Conservation (phyloP, 1,284 basidiomycete species). For the Microstroma glucosiphilum region DNA sequence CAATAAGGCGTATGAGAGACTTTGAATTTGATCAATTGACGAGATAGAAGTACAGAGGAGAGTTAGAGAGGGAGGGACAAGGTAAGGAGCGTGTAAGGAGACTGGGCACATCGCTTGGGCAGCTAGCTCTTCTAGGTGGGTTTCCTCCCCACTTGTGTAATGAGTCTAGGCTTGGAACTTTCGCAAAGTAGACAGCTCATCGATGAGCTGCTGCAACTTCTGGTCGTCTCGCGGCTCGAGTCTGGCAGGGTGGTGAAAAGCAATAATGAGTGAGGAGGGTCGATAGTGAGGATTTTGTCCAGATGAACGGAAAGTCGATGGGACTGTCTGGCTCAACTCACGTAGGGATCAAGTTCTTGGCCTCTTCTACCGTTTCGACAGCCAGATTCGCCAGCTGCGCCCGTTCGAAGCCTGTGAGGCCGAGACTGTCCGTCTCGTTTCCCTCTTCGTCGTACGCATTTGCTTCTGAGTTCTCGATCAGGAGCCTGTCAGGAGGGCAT, state of each 20-base stretch:
- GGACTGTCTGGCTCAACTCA: slow-evolving; percentile 10
- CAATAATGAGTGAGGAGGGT: too few relatives aligned
- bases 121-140: too few relatives aligned
- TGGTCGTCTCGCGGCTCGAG: slow-evolving; percentile 1
- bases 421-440: slow-evolving; percentile 54
- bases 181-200: slow-evolving; percentile 14
- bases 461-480: not conserved
- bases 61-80: too few relatives aligned
- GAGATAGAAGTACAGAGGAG: too few relatives aligned
- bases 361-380: slow-evolving; percentile 78
- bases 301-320: too few relatives aligned
- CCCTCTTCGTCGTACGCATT: slow-evolving; percentile 7
- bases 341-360: slow-evolving; percentile 82
- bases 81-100: too few relatives aligned
- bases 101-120: too few relatives aligned
- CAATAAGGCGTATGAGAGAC: too few relatives aligned
- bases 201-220: slow-evolving; percentile 7
- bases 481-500: not conserved
- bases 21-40: too few relatives aligned
- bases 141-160: too few relatives aligned
- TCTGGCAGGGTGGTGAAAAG: not conserved
- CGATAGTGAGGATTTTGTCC: too few relatives aligned
- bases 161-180: slow-evolving; percentile 11
- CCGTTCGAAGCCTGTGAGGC: slow-evolving; percentile 79
- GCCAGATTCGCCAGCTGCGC: slow-evolving; percentile 86